Conservation (phyloP, 306 rosid species). For the Cucurbita ficifolia region DNA sequence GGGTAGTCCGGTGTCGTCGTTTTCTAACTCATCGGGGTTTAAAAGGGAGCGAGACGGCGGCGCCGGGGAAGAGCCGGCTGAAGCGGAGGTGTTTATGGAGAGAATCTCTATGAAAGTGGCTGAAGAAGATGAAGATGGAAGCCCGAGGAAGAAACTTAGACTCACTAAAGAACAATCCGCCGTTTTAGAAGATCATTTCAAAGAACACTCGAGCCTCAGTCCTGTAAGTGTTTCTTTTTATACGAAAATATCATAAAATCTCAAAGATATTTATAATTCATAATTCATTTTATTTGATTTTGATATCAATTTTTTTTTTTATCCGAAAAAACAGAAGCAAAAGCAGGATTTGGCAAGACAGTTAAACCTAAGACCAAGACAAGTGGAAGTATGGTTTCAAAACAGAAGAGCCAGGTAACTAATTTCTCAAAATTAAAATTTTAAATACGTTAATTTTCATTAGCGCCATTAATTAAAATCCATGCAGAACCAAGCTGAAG, state of each 20-base stretch:
- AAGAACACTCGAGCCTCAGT: constrained; percentile 50
- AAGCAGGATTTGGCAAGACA: constrained; percentile 64
- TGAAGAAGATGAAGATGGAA: constrained; percentile 29
- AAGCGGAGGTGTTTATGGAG: not conserved
- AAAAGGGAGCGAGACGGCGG: constrained; percentile 55
- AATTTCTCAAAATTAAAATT: not conserved
- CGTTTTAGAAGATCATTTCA: constrained; percentile 50
- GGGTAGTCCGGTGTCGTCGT: constrained; percentile 39
- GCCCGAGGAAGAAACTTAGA: constrained; percentile 71
- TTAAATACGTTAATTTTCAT: too few species aligned
- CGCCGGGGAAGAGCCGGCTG: constrained; percentile 4
- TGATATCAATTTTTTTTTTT: not conserved
- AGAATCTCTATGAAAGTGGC: constrained; percentile 6
- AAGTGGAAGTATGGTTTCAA: constrained; percentile 98
- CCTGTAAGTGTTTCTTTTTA: constrained; percentile 27
- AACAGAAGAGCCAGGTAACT: constrained; percentile 81
- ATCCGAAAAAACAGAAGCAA: constrained; percentile 32
- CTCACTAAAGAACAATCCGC: constrained; percentile 68
- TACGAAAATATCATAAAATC: too few species aligned
- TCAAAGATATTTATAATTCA: too few species aligned
- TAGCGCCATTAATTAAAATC: not conserved
- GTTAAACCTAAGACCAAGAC: constrained; percentile 61
- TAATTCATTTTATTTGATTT: not conserved
- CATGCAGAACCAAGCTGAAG: constrained; percentile 62
- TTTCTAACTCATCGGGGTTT: constrained; percentile 48